Base-by-base conservation (phyloP, 176 grass and related monocot species). In the Paspalum vaginatum region DNA sequence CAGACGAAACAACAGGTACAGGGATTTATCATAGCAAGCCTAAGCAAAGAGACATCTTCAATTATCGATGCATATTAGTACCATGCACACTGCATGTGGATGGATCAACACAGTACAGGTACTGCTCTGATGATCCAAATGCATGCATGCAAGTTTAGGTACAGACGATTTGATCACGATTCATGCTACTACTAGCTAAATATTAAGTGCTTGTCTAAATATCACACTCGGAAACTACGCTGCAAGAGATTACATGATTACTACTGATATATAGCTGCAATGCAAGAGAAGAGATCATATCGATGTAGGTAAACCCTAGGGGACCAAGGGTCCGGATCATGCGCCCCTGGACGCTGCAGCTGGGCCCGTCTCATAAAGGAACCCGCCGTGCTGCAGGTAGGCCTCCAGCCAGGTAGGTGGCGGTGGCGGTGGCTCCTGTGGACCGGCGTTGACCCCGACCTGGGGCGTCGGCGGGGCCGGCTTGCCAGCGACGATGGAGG, bases 371-470 rank as follows among this genome's bases (percentile, higher is more conserved):
- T 90, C 91, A 83, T 91, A 90, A 48, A 90, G 56, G 67, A 90
- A 67, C 25, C 89, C 72, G 68, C 76, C 74, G 79, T 92, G 87
- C 87, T 71, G 82, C 37, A 92, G 72, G 74, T 86, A 90, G 32
- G 54, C 85, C 24, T 94, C 94, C 52, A 97, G 49, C 94, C 89
- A 94, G 65, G 51, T 83, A 54, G 86, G 82, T 53, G 45, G 85
- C 10, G 55, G 67, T n/a, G 82, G 65, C 9, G 64, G 45, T 48
- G 82, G 61, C 76, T 94, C 92, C 75, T 80, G 86, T 61, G 59
- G 57, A 53, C 78, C 75, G 55, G 75, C 68, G 79, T 94, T 91
- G 84, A 89, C 87, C 21, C 74, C 85, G 12, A 21, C 57, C 74
- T 61, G 85, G 41, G 57, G 0, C 48, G 25, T 39, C 17, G 44